These are phyloP conservation scores for Aureobasidium subglaciale DNA, from an alignment of 2,329 filamentous ascomycete genomes.

Conservation along the genomic window DNA sequence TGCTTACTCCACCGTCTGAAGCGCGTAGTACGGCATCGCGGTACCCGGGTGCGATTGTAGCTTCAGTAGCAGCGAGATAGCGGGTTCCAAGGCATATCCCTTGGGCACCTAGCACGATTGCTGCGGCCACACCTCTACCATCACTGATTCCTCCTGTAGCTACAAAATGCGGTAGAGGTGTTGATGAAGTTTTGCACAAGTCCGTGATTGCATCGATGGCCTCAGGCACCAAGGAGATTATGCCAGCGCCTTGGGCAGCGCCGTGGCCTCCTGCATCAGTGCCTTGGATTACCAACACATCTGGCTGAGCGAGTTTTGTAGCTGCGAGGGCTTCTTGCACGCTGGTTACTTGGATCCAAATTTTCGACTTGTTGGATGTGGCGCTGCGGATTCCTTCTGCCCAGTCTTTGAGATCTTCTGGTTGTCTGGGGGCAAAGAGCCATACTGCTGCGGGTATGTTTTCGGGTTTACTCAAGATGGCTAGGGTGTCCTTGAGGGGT, in stretches of 20 bases:
- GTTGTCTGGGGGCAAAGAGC: constrained; percentile 54
- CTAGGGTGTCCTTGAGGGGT: constrained; percentile 38
- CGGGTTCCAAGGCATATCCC: constrained; percentile 58
- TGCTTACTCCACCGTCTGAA: constrained; percentile 45
- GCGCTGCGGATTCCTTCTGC: constrained; percentile 25
- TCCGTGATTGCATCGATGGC: constrained; percentile 40
- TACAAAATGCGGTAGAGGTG: constrained; percentile 30
- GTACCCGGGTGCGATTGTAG: constrained; percentile 40
- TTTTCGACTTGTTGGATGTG: constrained; percentile 33
- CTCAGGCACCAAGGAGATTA: constrained; percentile 54
- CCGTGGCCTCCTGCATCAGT: constrained; percentile 60
- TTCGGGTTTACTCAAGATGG: constrained; percentile 40
- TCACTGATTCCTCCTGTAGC: constrained; percentile 54
- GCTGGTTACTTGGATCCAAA: constrained; percentile 57
- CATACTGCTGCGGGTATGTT: constrained; percentile 56
- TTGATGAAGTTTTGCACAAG: constrained; percentile 18
- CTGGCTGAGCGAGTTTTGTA: constrained; percentile 39
- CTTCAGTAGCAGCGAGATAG: constrained; percentile 49
- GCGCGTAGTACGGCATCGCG: constrained; percentile 39
- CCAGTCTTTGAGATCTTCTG: constrained; percentile 32
- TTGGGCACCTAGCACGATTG: constrained; percentile 44
- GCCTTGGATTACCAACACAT: constrained; percentile 57
- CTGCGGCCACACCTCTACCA: constrained; percentile 47
- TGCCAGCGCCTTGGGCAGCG: constrained; percentile 46
- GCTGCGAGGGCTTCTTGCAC: constrained; percentile 49